These are phyloP conservation scores for Ramalina intermedia DNA, from an alignment of 495 filamentous ascomycete species.

Conservation along the genomic window DNA sequence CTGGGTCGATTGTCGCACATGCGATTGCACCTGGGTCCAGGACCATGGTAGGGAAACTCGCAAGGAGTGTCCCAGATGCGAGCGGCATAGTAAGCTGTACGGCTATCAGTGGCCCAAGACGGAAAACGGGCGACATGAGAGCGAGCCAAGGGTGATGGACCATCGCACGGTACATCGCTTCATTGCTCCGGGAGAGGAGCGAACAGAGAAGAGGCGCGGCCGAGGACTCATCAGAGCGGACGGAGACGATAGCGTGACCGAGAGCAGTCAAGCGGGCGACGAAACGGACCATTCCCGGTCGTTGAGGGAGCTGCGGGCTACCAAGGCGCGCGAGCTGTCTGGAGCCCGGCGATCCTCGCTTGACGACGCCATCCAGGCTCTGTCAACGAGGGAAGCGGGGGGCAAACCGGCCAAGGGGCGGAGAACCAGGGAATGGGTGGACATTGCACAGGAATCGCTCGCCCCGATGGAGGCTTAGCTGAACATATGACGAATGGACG, in stretches of 20 bases:
- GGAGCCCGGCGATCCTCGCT: too few relatives aligned
- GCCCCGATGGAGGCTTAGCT: too few relatives aligned
- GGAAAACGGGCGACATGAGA: conserved; percentile 57
- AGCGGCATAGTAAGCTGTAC: conserved; percentile 89
- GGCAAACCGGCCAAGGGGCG: too few relatives aligned
- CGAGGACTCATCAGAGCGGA: conserved; percentile 23
- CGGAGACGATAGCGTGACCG: background rate
- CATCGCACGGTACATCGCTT: conserved; percentile 60
- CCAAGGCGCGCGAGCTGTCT: too few relatives aligned
- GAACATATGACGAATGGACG: too few relatives aligned
- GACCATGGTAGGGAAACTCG: conserved; percentile 73
- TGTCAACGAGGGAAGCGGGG: too few relatives aligned
- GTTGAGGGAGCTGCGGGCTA: too few relatives aligned
- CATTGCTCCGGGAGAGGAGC: conserved; percentile 50
- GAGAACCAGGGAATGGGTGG: too few relatives aligned
- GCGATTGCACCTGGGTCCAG: conserved; percentile 69
- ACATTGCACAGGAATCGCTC: too few relatives aligned
- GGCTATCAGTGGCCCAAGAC: conserved; percentile 95
- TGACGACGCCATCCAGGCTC: too few relatives aligned
- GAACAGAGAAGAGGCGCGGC: conserved; percentile 33
- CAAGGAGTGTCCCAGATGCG: conserved; percentile 76
- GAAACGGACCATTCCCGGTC: too few relatives aligned
- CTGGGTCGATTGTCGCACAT: conserved; percentile 80
- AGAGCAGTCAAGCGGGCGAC: background rate
- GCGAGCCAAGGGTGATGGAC: conserved; percentile 61